Base-by-base conservation (phyloP, 805 yeast genomes). In the Candida boleticola region DNA sequence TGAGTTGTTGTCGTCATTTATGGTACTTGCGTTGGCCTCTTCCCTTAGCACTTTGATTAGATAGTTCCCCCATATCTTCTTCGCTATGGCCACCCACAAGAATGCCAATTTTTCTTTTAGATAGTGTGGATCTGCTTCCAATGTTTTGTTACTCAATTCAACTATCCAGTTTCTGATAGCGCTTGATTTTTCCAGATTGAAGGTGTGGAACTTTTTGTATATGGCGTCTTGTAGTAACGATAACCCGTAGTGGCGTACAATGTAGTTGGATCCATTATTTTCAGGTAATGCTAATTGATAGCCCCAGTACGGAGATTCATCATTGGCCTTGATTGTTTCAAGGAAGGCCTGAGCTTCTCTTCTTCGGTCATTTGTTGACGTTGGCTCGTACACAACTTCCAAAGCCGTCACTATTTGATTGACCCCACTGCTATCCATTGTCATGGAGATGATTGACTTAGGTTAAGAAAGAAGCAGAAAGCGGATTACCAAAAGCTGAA, bases 241-340 rank as follows among this genome's bases (percentile, higher is more conserved):
- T 30, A 93, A 68, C 0, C 99, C 99, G 60, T 82, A 93, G 62
- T 95, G 97, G 47, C 96, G 80, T 19, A 90, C 89, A 21, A 88
- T 80, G 49, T 73, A 77, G 57, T 83, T 78, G 34, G 77, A 69
- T 35, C 64, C 64, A 50, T 81, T 68, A 65, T 78, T 68, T 60
- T 80, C 77, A 1, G 79, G 79, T 20, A 79, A 58, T 1, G 96
- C 89, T 44, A 93, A 73, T 59, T 85, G 89, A 63, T 83, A 92
- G 2, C 97, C 97, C 90, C 96, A 89, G 47, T 70, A 79, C 0
- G 99, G 97, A 17, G 95, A 83, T 57, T 90, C 95, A 7, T 83
- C 85, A 47, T 84, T 82, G 34, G 72, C 65, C 57, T 88, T 90
- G 20, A 92, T 78, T 9, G 79, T 69, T 52, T 89, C 97, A 25